Evolutionary conservation across 1,284 basidiomycete species (phyloP), one percentile per base, ranked within the genome.

Genomic region (Schizophyllum amplum): DNA sequence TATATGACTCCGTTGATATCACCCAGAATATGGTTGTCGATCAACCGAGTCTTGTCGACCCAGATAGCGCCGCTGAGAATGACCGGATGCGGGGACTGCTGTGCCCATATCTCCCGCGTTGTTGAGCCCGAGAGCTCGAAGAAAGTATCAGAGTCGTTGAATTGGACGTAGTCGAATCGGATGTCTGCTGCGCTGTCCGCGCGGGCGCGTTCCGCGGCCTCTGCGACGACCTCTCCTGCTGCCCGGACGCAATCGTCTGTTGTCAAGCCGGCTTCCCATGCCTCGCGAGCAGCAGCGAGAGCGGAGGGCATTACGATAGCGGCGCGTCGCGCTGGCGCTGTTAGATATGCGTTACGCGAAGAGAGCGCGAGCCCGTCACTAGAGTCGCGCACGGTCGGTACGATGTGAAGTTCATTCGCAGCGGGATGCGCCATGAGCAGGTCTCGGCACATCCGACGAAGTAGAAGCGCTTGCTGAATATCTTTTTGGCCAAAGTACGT

Each of bases 401-500:
- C 76, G 62, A 98, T 93, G 68, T 86, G 84, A 15, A 92, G 72
- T 65, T 83, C 83, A 47, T 82, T 72, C 0, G 86, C 72, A 9
- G 81, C 75, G 0, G 92, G 96, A 66, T 92, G 80, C 5, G 88
- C 73, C 15, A 94, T 72, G 20, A 96, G 81, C 1, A 98, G 78
- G 69, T 99, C 96, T 26, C 79, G 75, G 54, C 84, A 82, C 70
- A 99, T 79, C n/a, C 90, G 85, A 50, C 89, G 86, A 22, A 99
- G 79, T 21, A 99, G 73, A 6, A 98, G 73, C 0, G 90, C 92
- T 69, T 99, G 96, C 69, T 99, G 96, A 57, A 99, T 98, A 68
- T 99, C 96, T 70, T 99, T 99, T 71, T 98, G 96, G 0, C 97
- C 96, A 66, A 99, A 98, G 71, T 98, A 99, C 22, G 92, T 86